Evolutionary conservation across 176 grass and related monocot species (phyloP).

Genomic region (Musa beccarii): DNA sequence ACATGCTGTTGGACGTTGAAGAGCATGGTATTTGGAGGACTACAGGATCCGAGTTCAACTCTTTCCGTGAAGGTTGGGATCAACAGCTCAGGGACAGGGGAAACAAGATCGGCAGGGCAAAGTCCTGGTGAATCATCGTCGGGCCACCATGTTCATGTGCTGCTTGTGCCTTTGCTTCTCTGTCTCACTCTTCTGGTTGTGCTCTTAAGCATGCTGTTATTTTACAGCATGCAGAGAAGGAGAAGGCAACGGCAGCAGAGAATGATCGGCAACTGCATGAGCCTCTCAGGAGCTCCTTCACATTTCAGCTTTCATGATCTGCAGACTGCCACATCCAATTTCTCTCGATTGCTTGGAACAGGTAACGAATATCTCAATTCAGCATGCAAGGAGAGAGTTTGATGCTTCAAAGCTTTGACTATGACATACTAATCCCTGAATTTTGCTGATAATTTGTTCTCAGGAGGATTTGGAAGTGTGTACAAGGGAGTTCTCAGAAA

Average conservation of each 20-base stretch:
- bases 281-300: neutral
- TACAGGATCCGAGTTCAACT: slow-evolving; percentile 1
- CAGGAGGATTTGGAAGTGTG: slow-evolving; percentile 16
- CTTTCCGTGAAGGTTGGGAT: neutral
- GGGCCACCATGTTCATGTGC: neutral
- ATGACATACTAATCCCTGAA: too few species aligned
- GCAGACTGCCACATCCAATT: neutral
- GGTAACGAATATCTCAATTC: neutral
- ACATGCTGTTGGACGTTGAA: neutral
- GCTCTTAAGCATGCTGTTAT: neutral
- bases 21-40: neutral
- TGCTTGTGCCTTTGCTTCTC: slow-evolving; percentile 1
- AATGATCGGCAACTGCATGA: neutral
- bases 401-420: too few species aligned
- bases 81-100: neutral
- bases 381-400: too few species aligned
- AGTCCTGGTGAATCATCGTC: neutral
- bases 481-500: slow-evolving; percentile 13
- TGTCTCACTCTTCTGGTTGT: neutral
- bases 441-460: too few species aligned
- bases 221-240: neutral
- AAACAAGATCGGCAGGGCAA: neutral
- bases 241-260: neutral
- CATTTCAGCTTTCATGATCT: neutral
- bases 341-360: slow-evolving; percentile 3